Base-by-base conservation (phyloP, 768 basidiomycete species). In the Mycena galopus region DNA sequence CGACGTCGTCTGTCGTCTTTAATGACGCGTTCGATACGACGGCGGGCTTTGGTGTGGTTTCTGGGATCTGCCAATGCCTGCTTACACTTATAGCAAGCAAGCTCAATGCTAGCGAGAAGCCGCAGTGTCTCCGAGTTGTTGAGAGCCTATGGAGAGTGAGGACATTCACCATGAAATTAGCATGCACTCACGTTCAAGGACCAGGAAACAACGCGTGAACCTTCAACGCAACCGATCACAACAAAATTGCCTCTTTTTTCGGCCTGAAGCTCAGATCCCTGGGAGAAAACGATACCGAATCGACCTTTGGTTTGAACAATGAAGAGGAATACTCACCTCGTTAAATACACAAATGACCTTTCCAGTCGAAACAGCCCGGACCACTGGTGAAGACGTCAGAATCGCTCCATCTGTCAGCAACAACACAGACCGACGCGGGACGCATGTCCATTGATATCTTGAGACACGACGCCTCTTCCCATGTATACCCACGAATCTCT, bases 221-320 rank as follows among this genome's bases (percentile, higher is more conserved):
- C 91, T 69, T 95, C 68, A 8, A 96, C 90, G 66, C 92, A 93
- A 51, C 93, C 92, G 65, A 96, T 88, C 30, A 96, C 93, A 25
- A 96, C 91, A 78, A 96, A 96, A 79, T 95, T 95, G 63, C 94
- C 94, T 73, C 94, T 89, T 82, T 93, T 94, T 82, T 96, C 94
- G 21, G 94, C 94, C 83, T 95, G 93, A 42, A 95, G 82, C 78
- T 95, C 91, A 68, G 89, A 89, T 27, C 85, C 78, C 92, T 93
- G 67, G 25, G 39, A 55, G 9, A 60, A n/a, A n/a, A 32, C 68
- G 42, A 55, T 44, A 2, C 42, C 60, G 29, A 56, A 59, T 71
- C 63, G 37, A 29, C 47, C 8, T 39, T 35, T 59, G 27, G n/a
- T 17, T 30, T 33, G 57, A 67, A 56, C 50, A 56, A 62, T 59